Evolutionary conservation across 2,329 filamentous ascomycete species (phyloP).

Genomic region (Trichoderma atroviride): DNA sequence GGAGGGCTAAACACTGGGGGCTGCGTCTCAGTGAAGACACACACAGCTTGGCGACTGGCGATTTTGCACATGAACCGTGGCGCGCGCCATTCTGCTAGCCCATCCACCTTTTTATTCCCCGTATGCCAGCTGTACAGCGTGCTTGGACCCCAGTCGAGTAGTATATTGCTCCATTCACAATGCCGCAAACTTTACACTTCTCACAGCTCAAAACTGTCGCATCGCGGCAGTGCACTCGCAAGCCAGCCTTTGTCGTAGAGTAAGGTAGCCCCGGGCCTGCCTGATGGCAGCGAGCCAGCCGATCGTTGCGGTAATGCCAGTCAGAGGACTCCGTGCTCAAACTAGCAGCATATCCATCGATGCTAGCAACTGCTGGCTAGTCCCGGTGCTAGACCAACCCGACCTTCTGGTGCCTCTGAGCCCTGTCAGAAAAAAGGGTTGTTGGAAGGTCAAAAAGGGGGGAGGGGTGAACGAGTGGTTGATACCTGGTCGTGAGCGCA

Average conservation of each 20-base stretch:
- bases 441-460: background rate
- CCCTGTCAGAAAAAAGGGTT: constrained; percentile 17
- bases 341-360: background rate
- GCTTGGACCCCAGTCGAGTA: constrained; percentile 6
- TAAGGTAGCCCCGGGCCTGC: background rate
- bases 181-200: constrained; percentile 5
- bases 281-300: background rate
- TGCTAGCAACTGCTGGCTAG: constrained; percentile 11
- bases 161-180: constrained; percentile 1
- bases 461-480: background rate
- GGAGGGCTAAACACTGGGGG: constrained; percentile 24
- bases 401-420: constrained; percentile 25
- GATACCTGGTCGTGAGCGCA: constrained; percentile 7
- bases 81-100: constrained; percentile 24
- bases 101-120: constrained; percentile 24
- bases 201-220: background rate
- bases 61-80: constrained; percentile 27
- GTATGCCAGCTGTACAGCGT: constrained; percentile 25
- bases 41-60: constrained; percentile 17
- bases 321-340: background rate
- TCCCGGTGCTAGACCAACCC: constrained; percentile 9
- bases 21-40: constrained; percentile 9
- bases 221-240: constrained; percentile 6
- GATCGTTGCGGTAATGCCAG: background rate
- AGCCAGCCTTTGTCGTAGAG: constrained; percentile 5